These are phyloP conservation scores for Phytophthora aleatoria DNA, from an alignment of 352 stramenopile genomes.

Conservation along the genomic window DNA sequence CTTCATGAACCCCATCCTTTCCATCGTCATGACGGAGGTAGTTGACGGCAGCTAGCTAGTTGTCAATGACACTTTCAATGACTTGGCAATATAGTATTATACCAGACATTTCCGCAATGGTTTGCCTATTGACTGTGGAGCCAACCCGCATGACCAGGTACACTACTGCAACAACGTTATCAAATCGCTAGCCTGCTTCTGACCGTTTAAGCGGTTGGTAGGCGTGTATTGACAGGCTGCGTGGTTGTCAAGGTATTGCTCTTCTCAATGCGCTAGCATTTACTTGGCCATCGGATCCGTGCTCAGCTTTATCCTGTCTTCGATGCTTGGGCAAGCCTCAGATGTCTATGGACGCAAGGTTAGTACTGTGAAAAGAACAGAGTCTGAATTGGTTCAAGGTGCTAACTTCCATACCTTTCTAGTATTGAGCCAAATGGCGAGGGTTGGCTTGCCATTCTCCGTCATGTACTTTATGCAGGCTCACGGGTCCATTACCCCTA, in stretches of 20 bases:
- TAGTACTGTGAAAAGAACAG: neutral
- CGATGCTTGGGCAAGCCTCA: conserved; percentile 65
- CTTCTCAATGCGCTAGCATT: conserved; percentile 7
- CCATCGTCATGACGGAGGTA: conserved; percentile 69
- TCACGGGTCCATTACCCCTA: conserved; percentile 59
- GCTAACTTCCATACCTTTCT: conserved; percentile 33
- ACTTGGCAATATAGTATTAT: conserved; percentile 54
- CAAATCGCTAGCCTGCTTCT: neutral
- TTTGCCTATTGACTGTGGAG: conserved; percentile 53
- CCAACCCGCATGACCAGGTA: conserved; percentile 41
- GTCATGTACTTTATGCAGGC: conserved; percentile 67
- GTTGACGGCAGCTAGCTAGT: neutral
- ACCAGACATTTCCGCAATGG: conserved; percentile 47
- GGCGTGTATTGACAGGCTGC: conserved; percentile 60
- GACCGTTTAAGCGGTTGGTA: conserved; percentile 14
- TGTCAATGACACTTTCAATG: neutral
- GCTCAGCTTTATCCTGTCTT: conserved; percentile 63
- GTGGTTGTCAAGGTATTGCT: conserved; percentile 60
- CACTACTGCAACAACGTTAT: neutral
- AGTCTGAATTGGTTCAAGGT: neutral
- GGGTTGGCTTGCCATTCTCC: conserved; percentile 58
- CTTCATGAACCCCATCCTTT: conserved; percentile 43
- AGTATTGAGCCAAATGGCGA: conserved; percentile 54
- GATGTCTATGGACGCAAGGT: conserved; percentile 76
- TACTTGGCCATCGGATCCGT: conserved; percentile 56